phyloP scores from a whole-genome alignment of 768 basidiomycete species.

The Leccinum boreale region DNA sequence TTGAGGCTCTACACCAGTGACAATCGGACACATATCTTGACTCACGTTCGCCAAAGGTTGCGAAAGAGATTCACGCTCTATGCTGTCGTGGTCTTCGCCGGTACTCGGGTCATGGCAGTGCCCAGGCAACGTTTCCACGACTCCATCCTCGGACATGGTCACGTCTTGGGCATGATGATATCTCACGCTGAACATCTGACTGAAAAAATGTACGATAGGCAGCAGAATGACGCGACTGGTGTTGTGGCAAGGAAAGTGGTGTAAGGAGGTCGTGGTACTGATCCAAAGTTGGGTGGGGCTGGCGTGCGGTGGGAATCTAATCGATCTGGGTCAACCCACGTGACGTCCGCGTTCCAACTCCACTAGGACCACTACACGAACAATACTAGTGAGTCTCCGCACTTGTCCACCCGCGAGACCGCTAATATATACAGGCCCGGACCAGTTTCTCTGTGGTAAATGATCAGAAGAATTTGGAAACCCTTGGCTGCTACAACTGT shows the following conservation, averaged over 20 bases:
- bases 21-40: slow-evolving; percentile 32
- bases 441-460: slow-evolving; percentile 22
- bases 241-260: slow-evolving; percentile 1
- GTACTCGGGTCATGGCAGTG: background rate
- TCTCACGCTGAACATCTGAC: slow-evolving; percentile 18
- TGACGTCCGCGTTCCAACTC: slow-evolving; percentile 8
- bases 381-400: background rate
- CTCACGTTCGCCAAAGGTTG: slow-evolving; percentile 34
- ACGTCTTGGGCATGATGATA: slow-evolving; percentile 2
- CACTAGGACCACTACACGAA: too few relatives aligned
- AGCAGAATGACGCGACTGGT: background rate
- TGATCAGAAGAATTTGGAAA: slow-evolving; percentile 69
- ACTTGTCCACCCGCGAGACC: background rate
- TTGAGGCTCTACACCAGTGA: slow-evolving; percentile 31
- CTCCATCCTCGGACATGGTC: slow-evolving; percentile 2
- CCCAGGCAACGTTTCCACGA: background rate
- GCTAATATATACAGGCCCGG: background rate
- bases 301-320: slow-evolving; percentile 22
- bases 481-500: slow-evolving; percentile 55
- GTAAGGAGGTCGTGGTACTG: slow-evolving; percentile 26
- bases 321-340: slow-evolving; percentile 18
- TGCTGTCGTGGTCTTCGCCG: slow-evolving; percentile 8
- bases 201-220: background rate
- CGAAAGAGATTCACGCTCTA: slow-evolving; percentile 21
- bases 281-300: slow-evolving; percentile 16